Percentiles rank a stretch among this genome's conserved stretches.
Evolutionary conservation across 2,329 filamentous ascomycete species (phyloP).

Genomic region (Penicillium hordei): DNA sequence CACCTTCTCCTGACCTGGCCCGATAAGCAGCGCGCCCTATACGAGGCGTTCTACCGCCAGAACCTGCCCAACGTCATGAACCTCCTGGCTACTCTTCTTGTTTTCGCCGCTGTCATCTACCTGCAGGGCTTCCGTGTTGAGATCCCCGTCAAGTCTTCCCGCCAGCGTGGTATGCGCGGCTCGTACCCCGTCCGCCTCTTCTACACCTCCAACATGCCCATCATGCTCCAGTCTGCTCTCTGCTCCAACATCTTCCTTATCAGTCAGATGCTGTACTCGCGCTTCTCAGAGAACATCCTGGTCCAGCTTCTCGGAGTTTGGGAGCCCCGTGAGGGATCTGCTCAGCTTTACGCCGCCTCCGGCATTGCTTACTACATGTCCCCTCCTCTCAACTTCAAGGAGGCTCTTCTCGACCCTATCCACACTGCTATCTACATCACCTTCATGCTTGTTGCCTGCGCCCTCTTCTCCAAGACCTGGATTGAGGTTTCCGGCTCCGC

Average conservation of each 20-base stretch:
- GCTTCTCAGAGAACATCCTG: conserved; percentile 97
- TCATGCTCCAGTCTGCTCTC: conserved; percentile 98
- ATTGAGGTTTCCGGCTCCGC: conserved; percentile 98
- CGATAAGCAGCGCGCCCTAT: conserved; percentile 97
- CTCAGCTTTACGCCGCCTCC: conserved; percentile 89
- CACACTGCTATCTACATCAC: conserved; percentile 93
- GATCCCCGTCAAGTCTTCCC: conserved; percentile 98
- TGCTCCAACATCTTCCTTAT: conserved; percentile 99
- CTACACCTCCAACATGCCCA: conserved; percentile 99
- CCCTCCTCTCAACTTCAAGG: conserved; percentile 94
- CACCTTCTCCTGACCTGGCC: conserved; percentile 97
- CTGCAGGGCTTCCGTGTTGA: conserved; percentile 99
- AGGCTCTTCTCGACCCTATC: conserved; percentile 93
- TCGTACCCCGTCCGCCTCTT: conserved; percentile 98
- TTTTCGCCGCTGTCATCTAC: conserved; percentile 98
- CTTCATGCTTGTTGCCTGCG: conserved; percentile 97
- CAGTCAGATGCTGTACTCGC: conserved; percentile 98
- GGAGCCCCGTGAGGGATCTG: conserved; percentile 91
- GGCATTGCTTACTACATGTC: conserved; percentile 99
- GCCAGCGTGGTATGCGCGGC: conserved; percentile 96
- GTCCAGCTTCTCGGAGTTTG: conserved; percentile 97
- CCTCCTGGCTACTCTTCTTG: conserved; percentile 83
- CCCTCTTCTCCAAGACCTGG: conserved; percentile 99
- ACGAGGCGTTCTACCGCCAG: conserved; percentile 99
- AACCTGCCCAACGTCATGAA: conserved; percentile 99